A percentile compares a stretch with the other conserved stretches of the same genome.
Evolutionary conservation across 495 filamentous ascomycete species (phyloP).

Genomic region (Gamarada debralockiae): DNA sequence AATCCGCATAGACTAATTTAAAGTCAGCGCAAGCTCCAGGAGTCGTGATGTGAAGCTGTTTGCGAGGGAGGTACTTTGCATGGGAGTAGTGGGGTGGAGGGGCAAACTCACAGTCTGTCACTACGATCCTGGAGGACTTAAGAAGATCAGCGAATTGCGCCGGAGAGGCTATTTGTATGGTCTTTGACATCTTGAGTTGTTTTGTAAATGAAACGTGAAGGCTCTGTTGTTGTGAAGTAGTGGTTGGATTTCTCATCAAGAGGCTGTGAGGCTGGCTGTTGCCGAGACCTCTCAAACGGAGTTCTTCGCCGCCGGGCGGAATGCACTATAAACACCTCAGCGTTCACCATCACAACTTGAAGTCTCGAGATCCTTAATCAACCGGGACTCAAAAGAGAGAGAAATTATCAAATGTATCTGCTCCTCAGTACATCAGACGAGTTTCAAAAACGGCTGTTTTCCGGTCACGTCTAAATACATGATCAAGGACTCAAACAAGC

Average conservation of each 20-base stretch:
- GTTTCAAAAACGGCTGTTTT: too few relatives aligned
- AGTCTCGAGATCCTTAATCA: too few relatives aligned
- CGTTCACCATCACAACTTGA: too few relatives aligned
- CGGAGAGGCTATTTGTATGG: conserved; percentile 65
- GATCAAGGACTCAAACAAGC: too few relatives aligned
- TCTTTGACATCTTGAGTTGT: conserved; percentile 51
- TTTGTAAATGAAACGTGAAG: conserved; percentile 2
- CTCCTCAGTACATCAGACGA: too few relatives aligned
- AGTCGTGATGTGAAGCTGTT: conserved; percentile 4
- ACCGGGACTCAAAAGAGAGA: too few relatives aligned
- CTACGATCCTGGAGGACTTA: conserved; percentile 64
- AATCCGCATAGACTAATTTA: conserved; percentile 74
- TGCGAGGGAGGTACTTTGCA: not conserved
- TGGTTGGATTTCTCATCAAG: not conserved
- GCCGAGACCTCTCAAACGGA: conserved; percentile 1
- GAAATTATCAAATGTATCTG: too few relatives aligned
- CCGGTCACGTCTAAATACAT: too few relatives aligned
- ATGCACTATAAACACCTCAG: too few relatives aligned
- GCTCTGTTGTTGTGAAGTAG: not conserved
- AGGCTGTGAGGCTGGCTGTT: not conserved
- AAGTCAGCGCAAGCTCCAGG: conserved; percentile 12
- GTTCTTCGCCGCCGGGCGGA: too few relatives aligned
- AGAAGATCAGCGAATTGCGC: conserved; percentile 69
- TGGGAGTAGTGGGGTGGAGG: conserved; percentile 16
- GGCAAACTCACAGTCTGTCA: conserved; percentile 74